Base-by-base conservation (phyloP, 2,329 filamentous ascomycete species). In the Aspergillus ochraceoroseus region DNA sequence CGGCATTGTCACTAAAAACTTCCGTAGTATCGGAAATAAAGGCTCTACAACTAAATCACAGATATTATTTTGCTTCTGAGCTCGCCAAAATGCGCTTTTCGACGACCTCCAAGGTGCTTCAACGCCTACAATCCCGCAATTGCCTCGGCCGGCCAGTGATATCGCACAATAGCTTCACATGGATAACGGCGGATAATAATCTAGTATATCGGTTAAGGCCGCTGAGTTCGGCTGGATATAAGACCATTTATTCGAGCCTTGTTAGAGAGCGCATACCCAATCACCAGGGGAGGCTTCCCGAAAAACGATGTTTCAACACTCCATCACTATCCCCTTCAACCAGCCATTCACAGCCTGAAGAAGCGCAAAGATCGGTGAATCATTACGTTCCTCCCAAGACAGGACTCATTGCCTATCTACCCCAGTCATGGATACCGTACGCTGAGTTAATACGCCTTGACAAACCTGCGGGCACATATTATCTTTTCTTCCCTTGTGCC, bases 371-470 rank as follows among this genome's bases (percentile, higher is more conserved):
- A 9, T 51, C 53, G 6, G 47, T 48, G 9, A 51, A 56, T 27
- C 60, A 59, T 41, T 74, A 75, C 50, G 59, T 53, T n/a, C 66
- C 66, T 8, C 71, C 71, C 1, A 66, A 59, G 12, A 70, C 56
- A 2, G 72, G 71, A 4, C 34, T 75, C 12, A 49, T 74, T 33
- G 67, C 70, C 8, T 61, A 54, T 27, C 52, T 77, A 7, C 73
- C 74, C 1, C 52, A 49, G 5, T 66, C 70, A 50, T 76, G 73
- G 72, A 65, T 77, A 25, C 74, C 75, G 2, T 78, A 76, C 49
- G 72, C 67, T 15, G 67, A 79, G 51, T 62, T 77, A 9, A 65
- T 74, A 38, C 73, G 75, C 11, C 59, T 78, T 36, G 66, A 76
- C 47, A 71, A 71, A 31, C 72, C 70, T 3, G 67, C 67, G 1